Evolutionary conservation across 768 basidiomycete species (phyloP), one percentile per base, ranked within the genome.

Genomic region (Tylopilus sp.): DNA sequence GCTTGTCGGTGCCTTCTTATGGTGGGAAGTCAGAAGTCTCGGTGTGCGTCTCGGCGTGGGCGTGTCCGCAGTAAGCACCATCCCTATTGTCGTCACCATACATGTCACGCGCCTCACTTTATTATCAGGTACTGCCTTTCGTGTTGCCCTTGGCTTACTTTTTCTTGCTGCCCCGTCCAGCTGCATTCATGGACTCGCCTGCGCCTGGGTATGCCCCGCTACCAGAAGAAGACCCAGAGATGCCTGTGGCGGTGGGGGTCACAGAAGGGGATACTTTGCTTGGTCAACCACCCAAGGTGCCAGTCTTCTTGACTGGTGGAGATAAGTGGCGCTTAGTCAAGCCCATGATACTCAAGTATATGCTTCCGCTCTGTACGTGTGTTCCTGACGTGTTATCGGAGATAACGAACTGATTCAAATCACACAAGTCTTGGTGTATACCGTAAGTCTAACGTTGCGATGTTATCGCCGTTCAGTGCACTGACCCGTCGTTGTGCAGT

Each of bases 11-110:
- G 93, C 95, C 0, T 87, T 88, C 35, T 63, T 97, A 12, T 98
- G 97, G 97, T 98, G 95, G 95, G 77, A 92, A 56, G 72, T 98
- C 4, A 77, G 97, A 18, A 80, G 82, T 2, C 70, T 95, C 0
- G 95, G 97, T 20, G 91, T 99, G 6, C 79, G 83, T 40, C 61
- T 74, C 11, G 97, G 94, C 1, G 83, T 98, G 21, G 89, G 91
- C 2, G 61, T 95, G 20, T 92, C 90, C 10, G 80, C 90, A 13
- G 91, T 91, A 63, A 33, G 87, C 65, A 18, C 8, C 26, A 28
- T 10, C 10, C 5, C 25, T 13, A 18, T 18, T n/a, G 36, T 17
- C 7, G 38, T 45, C 28, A 44, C 30, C 46, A 39, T 61, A 40
- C n/a, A 10, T 8, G 41, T 26, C 46, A 45, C 51, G 25, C 44